Base-by-base conservation (phyloP, 2,329 filamentous ascomycete genomes). In the Periconia sp. region DNA sequence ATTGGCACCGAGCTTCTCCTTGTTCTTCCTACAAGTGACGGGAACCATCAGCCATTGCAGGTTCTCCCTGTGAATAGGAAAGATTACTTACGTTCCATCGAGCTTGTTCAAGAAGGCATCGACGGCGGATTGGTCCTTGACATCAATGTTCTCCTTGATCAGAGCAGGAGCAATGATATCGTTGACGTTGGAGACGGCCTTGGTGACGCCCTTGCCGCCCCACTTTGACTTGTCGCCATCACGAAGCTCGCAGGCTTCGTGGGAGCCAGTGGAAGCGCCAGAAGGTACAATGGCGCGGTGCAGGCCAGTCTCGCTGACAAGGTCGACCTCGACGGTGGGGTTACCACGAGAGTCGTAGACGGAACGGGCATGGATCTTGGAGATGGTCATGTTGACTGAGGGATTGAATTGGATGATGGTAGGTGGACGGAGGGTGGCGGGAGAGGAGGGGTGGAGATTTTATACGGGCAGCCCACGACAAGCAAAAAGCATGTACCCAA, bases 311-410 rank as follows among this genome's bases (percentile, higher is more conserved):
- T 96, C 91, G 69, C 92, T 97, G 81, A 96, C 89, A 70, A 97
- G 86, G 77, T 97, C 93, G 72, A 97, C 93, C 85, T 97, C 93
- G 74, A 97, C 93, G 76, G 94, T 99, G 73, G 94, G 94, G 88
- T 99, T 99, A 77, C 86, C 86, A 67, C 94, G 93, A 78, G 94
- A 97, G 86, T 99, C 94, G 86, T 81, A 99, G 83, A 99, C 92
- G 74, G 89, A 92, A 76, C 94, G 79, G 61, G 79, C 78, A 76
- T 81, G 79, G 70, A 81, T 81, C 75, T 81, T 81, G 65, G 74
- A 75, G 73, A 81, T 81, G 65, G 90, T 82, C 94, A 99, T 99
- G 66, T 75, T 92, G 79, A 69, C 60, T 68, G 55, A 33, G 19
- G 42, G 20, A 13, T 2, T 44, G 42, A 27, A 27, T 27, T 27